phyloP scores from a whole-genome alignment of 1,139 yeast genomes.

The Kodamaea ohmeri region DNA sequence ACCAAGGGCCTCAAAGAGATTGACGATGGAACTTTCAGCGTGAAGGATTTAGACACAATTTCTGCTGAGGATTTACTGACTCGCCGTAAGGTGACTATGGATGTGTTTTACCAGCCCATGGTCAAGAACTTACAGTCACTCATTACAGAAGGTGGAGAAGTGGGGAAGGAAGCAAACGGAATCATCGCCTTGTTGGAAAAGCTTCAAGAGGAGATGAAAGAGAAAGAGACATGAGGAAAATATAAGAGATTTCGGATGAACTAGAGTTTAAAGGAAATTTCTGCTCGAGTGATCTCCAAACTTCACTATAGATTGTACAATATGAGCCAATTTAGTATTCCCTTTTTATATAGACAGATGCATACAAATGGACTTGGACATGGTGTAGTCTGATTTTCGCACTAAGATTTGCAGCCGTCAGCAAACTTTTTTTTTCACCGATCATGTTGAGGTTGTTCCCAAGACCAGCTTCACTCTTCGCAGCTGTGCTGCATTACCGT shows the following conservation, averaged over 20 bases:
- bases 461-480: neutral
- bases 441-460: constrained; percentile 1
- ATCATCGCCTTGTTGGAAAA: constrained; percentile 21
- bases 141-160: constrained; percentile 73
- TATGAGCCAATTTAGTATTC: no score
- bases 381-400: no score
- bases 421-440: neutral
- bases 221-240: constrained; percentile 1
- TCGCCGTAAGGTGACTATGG: constrained; percentile 54
- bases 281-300: no score
- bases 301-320: constrained; percentile 12
- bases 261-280: neutral
- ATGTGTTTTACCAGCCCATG: constrained; percentile 51
- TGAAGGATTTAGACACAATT: constrained; percentile 33
- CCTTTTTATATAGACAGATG: no score
- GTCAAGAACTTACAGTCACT: constrained; percentile 49
- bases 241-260: neutral
- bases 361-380: no score
- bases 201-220: neutral
- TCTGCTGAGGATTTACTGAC: constrained; percentile 60
- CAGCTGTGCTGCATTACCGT: neutral
- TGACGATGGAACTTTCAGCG: constrained; percentile 28
- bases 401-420: neutral
- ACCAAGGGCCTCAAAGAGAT: constrained; percentile 9
- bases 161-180: constrained; percentile 57